Percentiles rank a stretch among this genome's conserved stretches.
These are phyloP conservation scores for Climacium dendroides DNA, from an alignment of 225 moss, liverwort and hornwort genomes.

Conservation along the genomic window DNA sequence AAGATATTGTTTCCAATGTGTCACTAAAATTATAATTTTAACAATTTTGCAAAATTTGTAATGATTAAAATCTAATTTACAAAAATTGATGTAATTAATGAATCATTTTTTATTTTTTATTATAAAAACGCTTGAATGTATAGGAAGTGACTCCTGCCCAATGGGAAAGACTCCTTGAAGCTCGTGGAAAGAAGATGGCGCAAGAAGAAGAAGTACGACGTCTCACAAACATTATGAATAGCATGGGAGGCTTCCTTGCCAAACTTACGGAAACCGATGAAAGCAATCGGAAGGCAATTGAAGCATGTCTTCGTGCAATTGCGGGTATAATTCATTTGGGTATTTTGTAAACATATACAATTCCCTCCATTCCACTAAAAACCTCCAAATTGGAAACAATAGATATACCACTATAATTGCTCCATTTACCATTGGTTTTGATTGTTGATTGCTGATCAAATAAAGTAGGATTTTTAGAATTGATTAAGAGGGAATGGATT, in stretches of 20 bases:
- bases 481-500: neutral
- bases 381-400: neutral
- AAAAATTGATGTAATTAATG: neutral
- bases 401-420: too few relatives aligned
- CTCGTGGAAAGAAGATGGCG: conserved; percentile 49
- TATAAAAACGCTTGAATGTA: neutral
- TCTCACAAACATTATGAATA: conserved; percentile 42
- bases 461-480: too few relatives aligned
- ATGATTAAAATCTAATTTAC: neutral
- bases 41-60: too few relatives aligned
- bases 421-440: neutral
- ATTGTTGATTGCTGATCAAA: fast-evolving
- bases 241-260: conserved; percentile 55
- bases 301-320: conserved; percentile 20
- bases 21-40: too few relatives aligned
- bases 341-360: neutral
- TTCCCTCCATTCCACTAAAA: fast-evolving
- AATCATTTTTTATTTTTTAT: too few relatives aligned
- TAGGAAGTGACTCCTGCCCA: conserved; percentile 62
- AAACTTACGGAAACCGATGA: conserved; percentile 51
- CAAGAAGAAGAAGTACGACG: conserved; percentile 63
- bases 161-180: conserved; percentile 57
- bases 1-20: too few relatives aligned
- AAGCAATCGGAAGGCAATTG: conserved; percentile 55
- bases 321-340: conserved; percentile 25